Percentiles rank a stretch among this genome's conserved stretches.
These are phyloP conservation scores for Populus trichocarpa DNA, from an alignment of 441 rosid genomes.

Conservation along the genomic window DNA sequence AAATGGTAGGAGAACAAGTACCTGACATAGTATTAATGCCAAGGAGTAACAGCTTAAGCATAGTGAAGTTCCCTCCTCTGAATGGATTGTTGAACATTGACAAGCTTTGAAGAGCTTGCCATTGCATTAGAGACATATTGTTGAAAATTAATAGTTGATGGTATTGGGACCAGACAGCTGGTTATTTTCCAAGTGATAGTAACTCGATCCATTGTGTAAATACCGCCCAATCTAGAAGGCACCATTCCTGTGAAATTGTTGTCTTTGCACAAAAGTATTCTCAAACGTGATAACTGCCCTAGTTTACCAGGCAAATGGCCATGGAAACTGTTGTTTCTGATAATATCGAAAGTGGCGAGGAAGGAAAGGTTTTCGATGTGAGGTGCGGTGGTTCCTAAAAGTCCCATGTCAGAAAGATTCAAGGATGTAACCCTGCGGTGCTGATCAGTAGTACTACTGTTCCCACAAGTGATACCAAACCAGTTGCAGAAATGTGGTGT, in stretches of 20 bases:
- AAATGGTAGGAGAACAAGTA: too few species aligned
- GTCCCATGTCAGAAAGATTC: conserved; percentile 4
- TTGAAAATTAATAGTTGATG: neutral
- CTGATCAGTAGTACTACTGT: neutral
- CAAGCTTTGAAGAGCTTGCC: conserved; percentile 1
- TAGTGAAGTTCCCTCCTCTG: conserved; percentile 20
- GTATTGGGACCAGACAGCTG: conserved; percentile 18
- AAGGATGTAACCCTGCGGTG: neutral
- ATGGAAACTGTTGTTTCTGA: conserved; percentile 18
- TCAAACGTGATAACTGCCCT: neutral
- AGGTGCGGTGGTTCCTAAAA: conserved; percentile 7
- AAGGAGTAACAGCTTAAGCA: too few species aligned
- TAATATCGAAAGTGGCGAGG: conserved; percentile 9
- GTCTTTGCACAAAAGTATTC: neutral
- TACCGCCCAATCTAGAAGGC: conserved; percentile 32
- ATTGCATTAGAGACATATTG: neutral
- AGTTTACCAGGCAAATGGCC: conserved; percentile 15
- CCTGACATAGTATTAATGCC: too few species aligned
- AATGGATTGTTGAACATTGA: conserved; percentile 5
- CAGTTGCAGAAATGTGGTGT: conserved; percentile 8
- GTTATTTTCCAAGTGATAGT: conserved; percentile 29
- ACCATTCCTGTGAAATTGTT: conserved; percentile 32
- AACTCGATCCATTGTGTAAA: conserved; percentile 25
- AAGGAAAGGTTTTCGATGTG: conserved; percentile 14
- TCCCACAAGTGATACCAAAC: neutral